Base-by-base conservation (phyloP, 306 rosid genomes). In the Prunus mongolica region DNA sequence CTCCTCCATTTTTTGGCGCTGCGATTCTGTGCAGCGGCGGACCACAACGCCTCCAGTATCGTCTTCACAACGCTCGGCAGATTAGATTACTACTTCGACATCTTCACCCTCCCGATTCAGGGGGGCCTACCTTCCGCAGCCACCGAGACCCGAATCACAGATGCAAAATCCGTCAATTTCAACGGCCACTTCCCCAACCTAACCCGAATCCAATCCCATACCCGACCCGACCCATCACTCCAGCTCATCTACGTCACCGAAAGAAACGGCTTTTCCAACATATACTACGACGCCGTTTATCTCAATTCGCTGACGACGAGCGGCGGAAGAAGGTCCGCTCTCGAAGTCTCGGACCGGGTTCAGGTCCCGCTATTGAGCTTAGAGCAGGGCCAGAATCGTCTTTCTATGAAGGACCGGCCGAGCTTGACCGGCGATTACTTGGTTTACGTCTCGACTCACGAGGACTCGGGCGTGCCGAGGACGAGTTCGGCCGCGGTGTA, bases 401-500 rank as follows among this genome's bases (percentile, higher is more conserved):
- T 87, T 79, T 92, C 97, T 0, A 79, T 94, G 78, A 94, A 92
- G 47, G 97, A 94, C 73, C 84, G 76, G 51, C 97, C 98, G 8
- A 88, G 76, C 15, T 22, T 94, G 30, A 80, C 76, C 7, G 91
- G 95, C 0, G 79, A 90, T 2, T 64, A 71, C 58, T 75, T 94
- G 76, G 47, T 94, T 11, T 92, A 90, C 44, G 87, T 92, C 0
- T 94, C 98, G 11, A 94, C 98, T 16, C 95, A 90, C 58, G 93
- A 94, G 63, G 62, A 92, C 73, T 77, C 96, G 0, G 83, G 76
- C 14, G 73, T 67, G 45, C 87, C 92, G 4, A 84, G 96, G 64
- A 82, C 84, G 65, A 91, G 97, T 61, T 88, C 93, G 84, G 83
- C 93, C 0, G 97, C 97, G 9, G 96, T 91, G 71, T 91, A 94